Evolutionary conservation across 2,329 filamentous ascomycete genomes (phyloP).

Genomic region (Ophiocordyceps robertsii): DNA sequence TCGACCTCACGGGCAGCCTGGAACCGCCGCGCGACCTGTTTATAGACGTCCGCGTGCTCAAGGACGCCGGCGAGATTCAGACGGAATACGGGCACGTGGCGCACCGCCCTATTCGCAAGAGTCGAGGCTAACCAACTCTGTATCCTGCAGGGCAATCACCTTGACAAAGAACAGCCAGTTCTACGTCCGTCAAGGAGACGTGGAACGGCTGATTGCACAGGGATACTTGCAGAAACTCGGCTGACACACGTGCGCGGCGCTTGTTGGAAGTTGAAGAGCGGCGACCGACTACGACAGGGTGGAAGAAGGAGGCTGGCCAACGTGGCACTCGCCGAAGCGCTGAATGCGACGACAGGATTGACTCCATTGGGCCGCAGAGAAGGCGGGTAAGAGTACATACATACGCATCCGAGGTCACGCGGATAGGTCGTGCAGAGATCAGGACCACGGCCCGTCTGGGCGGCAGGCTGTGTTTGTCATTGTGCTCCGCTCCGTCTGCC

Average conservation of each 20-base stretch:
- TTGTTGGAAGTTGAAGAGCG: no score
- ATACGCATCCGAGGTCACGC: no score
- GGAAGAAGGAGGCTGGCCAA: no score
- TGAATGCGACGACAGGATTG: no score
- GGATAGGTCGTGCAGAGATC: no score
- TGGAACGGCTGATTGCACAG: constrained; percentile 85
- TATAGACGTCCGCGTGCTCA: constrained; percentile 90
- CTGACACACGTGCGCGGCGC: not conserved
- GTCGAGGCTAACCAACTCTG: constrained; percentile 6
- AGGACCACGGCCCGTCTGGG: no score
- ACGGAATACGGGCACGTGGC: constrained; percentile 84
- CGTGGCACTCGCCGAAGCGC: no score
- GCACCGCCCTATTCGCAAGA: not conserved
- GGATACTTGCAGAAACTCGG: constrained; percentile 86
- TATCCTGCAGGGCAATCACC: constrained; percentile 61
- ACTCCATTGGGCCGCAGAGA: no score
- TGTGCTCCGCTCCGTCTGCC: no score
- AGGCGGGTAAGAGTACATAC: no score
- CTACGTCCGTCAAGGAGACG: constrained; percentile 89
- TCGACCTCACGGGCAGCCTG: constrained; percentile 86
- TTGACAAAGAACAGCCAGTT: constrained; percentile 98
- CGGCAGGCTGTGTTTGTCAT: no score
- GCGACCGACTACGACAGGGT: no score
- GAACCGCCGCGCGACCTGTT: constrained; percentile 93
- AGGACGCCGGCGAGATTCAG: constrained; percentile 96